Evolutionary conservation across 169 alveolate species (phyloP), one percentile per base, ranked within the genome.

Genomic region (Hepatocystis sp.): DNA sequence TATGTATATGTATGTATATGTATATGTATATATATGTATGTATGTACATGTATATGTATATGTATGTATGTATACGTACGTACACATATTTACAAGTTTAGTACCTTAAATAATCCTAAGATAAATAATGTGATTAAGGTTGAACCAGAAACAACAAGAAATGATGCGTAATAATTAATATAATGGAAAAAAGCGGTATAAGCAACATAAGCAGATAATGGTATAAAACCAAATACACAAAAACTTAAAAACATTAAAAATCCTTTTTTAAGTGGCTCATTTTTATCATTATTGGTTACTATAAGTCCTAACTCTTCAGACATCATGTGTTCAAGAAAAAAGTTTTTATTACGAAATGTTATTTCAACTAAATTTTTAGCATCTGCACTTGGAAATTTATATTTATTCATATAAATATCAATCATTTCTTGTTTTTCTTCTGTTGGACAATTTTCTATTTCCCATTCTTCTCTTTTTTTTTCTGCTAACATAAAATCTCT

Each of bases 261-360:
- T 34, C 97, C 98, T 67, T 92, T 66, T 81, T 85, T 91, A 30
- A 90, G 32, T 2, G 94, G 84, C 17, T 95, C 92, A 46, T 95
- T 93, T 51, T 90, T 91, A 27, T 91, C 96, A 44, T 91, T 81
- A 34, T 92, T 93, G 2, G 90, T 78, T 53, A 90, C 25, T 49
- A 96, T 56, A 19, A 95, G 92, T 8, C 97, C 97, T 53, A 95
- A 85, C 67, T 95, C 98, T 90, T 96, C 98, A 17, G 93, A 95
- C 98, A 96, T 96, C 98, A 95, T 96, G 86, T 96, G 97, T 46
- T 92, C 95, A 30, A 96, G 90, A 88, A 96, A 96, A 61, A 93
- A 96, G 46, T 92, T 91, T 65, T 92, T 90, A 65, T 95, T 94
- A 47, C 94, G 88, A 88, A 95, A 96, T 1, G 97, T 81, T 21